Base-by-base conservation (phyloP, 225 moss, liverwort and hornwort species). In the Pseudoscleropodium purum region DNA sequence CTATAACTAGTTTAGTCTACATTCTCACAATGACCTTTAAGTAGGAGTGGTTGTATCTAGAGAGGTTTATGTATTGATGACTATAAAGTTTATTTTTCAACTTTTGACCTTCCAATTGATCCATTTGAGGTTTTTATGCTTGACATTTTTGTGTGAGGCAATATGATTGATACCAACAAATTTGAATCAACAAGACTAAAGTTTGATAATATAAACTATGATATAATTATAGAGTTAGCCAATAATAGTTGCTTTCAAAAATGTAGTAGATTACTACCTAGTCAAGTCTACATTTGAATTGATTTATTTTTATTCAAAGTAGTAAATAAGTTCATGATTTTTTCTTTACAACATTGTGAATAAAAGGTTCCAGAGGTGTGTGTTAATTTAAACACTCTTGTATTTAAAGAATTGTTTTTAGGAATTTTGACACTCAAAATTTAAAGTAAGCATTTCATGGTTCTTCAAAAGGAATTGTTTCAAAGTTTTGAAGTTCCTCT, bases 361-460 rank as follows among this genome's bases (percentile, higher is more conserved):
- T 11, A n/a, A 68, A n/a, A 33, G 11, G 3, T 68, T 36, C 4
- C 12, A 21, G 5, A 37, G 0, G 2, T 37, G 7, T 6, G 2
- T 21, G 23, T 13, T 23, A n/a, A 12, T 68, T 23, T 21, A 4
- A n/a, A 37, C 21, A 68, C 21, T 70, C n/a, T 69, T n/a, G 4
- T 69, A 0, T 39, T 39, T 70, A 24, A 37, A 2, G 2, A 70
- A 24, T 70, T 39, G 1, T n/a, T 70, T 21, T 39, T 70, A 24
- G 1, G 3, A n/a, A 39, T 13, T 4, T 39, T 1, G 4, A 39
- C 69, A 15, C 25, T 25, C 0, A 0, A 14, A 41, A 8, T 5
- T 72, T 41, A 41, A 26, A 27, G 41, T 7, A 26, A 4, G 0
- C 6, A 21, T 26, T 72, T 26, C 8, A 41, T 43, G 0, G 15